Evolutionary conservation across 495 filamentous ascomycete species (phyloP).

Genomic region (Tuber borchii): DNA sequence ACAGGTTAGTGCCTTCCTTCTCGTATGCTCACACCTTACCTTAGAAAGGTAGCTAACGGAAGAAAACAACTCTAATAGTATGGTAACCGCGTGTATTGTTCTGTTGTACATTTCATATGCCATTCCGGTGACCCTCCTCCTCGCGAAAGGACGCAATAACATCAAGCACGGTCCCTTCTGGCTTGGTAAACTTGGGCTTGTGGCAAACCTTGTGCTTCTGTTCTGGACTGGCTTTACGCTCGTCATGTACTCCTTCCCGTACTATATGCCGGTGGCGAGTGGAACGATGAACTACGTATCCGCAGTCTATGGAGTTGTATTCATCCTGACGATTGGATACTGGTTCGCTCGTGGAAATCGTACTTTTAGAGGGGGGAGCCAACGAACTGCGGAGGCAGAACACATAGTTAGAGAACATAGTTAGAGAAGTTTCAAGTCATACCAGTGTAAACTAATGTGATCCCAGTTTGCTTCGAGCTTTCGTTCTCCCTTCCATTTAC

Average conservation of each 20-base stretch:
- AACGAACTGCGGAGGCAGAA: conserved; percentile 30
- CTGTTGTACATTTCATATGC: conserved; percentile 52
- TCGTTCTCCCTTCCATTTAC: neutral
- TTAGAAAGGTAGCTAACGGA: conserved; percentile 17
- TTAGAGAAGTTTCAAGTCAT: conserved; percentile 6
- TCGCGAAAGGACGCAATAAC: conserved; percentile 50
- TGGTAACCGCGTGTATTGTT: conserved; percentile 52
- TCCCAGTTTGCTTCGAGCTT: neutral
- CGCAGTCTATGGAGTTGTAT: conserved; percentile 49
- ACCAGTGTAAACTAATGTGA: neutral
- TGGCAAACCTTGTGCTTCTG: conserved; percentile 48
- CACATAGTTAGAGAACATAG: conserved; percentile 13
- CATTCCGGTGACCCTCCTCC: conserved; percentile 49
- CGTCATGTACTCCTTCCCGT: conserved; percentile 53
- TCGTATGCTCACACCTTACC: neutral
- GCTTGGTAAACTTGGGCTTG: conserved; percentile 46
- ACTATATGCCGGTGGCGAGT: conserved; percentile 45
- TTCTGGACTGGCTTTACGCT: conserved; percentile 51
- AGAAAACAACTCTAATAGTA: conserved; percentile 30
- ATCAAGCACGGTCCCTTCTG: conserved; percentile 52
- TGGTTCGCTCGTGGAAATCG: conserved; percentile 48
- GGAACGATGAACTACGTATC: conserved; percentile 56
- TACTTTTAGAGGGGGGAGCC: conserved; percentile 44
- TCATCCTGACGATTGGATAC: conserved; percentile 46
- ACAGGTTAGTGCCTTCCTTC: conserved; percentile 45